A percentile compares a stretch with the other conserved stretches of the same genome.
These are phyloP conservation scores for Pseudogymnoascus sp. DNA, from an alignment of 2,329 filamentous ascomycete genomes.

Conservation along the genomic window DNA sequence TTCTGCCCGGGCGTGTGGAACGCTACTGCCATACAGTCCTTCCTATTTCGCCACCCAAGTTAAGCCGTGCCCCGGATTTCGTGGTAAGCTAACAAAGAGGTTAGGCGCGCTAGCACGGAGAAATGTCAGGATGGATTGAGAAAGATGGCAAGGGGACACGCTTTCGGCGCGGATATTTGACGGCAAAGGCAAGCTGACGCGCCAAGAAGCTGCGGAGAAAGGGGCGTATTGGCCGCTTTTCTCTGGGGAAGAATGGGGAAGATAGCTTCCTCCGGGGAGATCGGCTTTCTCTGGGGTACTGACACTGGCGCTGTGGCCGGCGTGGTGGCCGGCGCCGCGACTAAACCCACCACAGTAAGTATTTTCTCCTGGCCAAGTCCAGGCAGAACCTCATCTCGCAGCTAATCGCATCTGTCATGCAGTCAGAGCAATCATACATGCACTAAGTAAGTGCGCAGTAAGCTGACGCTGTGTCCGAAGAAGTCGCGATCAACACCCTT, in stretches of 20 bases:
- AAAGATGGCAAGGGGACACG: neutral
- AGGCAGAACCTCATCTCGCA: neutral
- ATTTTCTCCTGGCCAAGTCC: neutral
- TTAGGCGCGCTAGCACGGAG: neutral
- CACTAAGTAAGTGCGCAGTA: neutral
- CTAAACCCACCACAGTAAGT: slow-evolving; percentile 4
- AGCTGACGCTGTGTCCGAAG: neutral
- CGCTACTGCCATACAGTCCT: neutral
- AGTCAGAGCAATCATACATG: neutral
- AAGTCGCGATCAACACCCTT: neutral
- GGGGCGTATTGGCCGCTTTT: neutral
- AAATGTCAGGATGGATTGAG: neutral
- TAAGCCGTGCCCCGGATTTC: slow-evolving; percentile 3
- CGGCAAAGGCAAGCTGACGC: neutral
- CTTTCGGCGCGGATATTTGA: neutral
- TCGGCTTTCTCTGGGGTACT: neutral
- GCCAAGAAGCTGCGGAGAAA: neutral
- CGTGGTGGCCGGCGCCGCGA: neutral
- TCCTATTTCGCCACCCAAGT: neutral
- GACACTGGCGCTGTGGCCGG: neutral
- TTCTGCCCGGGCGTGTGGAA: neutral
- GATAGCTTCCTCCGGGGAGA: neutral
- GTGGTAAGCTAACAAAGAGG: neutral
- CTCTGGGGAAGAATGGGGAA: neutral
- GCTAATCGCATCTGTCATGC: neutral